Conservation (phyloP, 176 grass and related monocot species). For the Paspalum vaginatum region DNA sequence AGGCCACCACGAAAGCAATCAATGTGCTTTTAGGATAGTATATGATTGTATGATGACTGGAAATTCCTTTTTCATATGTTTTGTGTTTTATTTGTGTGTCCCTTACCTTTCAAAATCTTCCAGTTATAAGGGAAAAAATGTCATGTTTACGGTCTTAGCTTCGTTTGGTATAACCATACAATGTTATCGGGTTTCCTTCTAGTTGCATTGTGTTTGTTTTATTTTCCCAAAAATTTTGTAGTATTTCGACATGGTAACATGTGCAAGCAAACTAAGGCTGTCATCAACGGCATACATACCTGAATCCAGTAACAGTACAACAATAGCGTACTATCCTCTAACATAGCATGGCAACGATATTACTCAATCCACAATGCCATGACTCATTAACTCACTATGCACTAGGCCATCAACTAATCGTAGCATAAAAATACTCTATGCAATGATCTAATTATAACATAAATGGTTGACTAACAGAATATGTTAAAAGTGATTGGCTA, state of each 20-base stretch:
- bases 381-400: too few relatives aligned
- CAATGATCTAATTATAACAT: too few relatives aligned
- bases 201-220: background rate
- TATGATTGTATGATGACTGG: background rate
- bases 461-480: background rate
- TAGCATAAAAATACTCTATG: background rate
- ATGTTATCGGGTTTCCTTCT: conserved; percentile 10
- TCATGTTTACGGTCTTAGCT: background rate
- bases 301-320: too few relatives aligned
- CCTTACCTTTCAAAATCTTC: background rate
- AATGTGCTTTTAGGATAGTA: conserved; percentile 52
- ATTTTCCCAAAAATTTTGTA: background rate
- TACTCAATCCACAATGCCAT: background rate
- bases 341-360: background rate
- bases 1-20: conserved; percentile 49
- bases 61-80: background rate
- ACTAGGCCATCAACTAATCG: background rate
- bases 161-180: background rate
- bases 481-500: background rate
- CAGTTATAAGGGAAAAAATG: conserved; percentile 19
- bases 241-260: background rate
- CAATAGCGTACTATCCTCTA: too few relatives aligned
- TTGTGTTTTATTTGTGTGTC: background rate
- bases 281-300: background rate
- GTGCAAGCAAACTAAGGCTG: background rate